These are phyloP conservation scores for Phoma sp. DNA, from an alignment of 2,329 filamentous ascomycete genomes.

Conservation along the genomic window DNA sequence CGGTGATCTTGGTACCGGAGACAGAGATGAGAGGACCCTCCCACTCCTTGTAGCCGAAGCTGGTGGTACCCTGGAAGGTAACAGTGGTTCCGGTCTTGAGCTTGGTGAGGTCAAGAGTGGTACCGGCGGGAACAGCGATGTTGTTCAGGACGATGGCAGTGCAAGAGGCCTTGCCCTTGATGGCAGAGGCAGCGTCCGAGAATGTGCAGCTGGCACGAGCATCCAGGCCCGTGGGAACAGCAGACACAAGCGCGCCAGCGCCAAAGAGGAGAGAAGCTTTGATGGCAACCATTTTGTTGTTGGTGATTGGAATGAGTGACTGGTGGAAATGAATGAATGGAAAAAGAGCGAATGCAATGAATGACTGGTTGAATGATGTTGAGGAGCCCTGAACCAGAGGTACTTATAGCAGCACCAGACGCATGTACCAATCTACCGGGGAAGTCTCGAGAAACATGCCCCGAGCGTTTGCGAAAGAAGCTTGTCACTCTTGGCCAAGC, in stretches of 20 bases:
- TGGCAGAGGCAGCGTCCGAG: conserved; percentile 57
- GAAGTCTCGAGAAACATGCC: conserved; percentile 4
- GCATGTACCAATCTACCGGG: conserved; percentile 1
- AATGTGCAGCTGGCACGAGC: conserved; percentile 60
- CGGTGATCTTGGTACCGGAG: conserved; percentile 64
- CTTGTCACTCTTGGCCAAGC: conserved; percentile 39
- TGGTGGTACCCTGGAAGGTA: conserved; percentile 70
- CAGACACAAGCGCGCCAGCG: conserved; percentile 40
- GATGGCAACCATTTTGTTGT: conserved; percentile 31
- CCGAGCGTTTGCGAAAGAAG: conserved; percentile 17
- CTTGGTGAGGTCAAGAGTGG: conserved; percentile 64
- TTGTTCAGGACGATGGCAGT: conserved; percentile 60
- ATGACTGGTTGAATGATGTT: conserved; percentile 14
- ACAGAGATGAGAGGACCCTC: conserved; percentile 67
- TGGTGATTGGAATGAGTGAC: conserved; percentile 11
- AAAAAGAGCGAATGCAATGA: conserved; percentile 17
- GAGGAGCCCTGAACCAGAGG: neutral
- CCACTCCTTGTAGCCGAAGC: conserved; percentile 72
- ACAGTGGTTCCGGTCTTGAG: conserved; percentile 61
- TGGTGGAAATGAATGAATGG: neutral
- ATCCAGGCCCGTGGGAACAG: conserved; percentile 39
- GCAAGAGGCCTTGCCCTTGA: conserved; percentile 59
- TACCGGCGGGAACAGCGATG: conserved; percentile 63
- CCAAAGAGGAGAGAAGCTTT: conserved; percentile 29
- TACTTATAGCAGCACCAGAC: conserved; percentile 24